Percentiles rank a stretch among this genome's conserved stretches.
phyloP scores from a whole-genome alignment of 768 basidiomycete species.

The Termitomyces sp. region DNA sequence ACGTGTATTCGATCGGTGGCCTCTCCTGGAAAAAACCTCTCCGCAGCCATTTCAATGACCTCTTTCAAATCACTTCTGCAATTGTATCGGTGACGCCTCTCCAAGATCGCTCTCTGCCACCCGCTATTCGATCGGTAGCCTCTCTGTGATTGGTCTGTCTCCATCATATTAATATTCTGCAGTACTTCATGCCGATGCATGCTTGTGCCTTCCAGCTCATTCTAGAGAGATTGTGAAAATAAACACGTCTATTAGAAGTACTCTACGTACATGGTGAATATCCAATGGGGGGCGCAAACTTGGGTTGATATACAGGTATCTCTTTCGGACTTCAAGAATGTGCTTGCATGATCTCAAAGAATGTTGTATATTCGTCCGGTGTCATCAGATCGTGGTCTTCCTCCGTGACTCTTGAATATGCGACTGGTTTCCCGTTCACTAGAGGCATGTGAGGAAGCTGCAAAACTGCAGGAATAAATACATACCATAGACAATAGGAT shows the following conservation, averaged over 20 bases:
- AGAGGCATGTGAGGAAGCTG: not conserved
- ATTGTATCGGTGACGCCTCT: no score
- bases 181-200: no score
- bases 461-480: constrained; percentile 5
- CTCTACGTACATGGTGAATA: not conserved
- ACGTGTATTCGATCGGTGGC: no score
- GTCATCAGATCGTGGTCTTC: constrained; percentile 94
- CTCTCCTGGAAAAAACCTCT: no score
- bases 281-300: not conserved
- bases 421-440: constrained; percentile 80
- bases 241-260: not conserved
- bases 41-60: no score
- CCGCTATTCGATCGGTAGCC: no score
- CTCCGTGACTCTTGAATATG: constrained; percentile 82
- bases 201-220: no score
- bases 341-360: constrained; percentile 67
- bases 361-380: constrained; percentile 86
- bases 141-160: no score
- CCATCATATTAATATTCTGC: no score
- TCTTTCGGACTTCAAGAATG: constrained; percentile 31
- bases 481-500: constrained; percentile 71
- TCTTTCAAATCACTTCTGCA: no score
- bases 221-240: not conserved
- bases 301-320: not conserved
- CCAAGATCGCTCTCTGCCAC: no score